phyloP scores from a whole-genome alignment of 2,329 filamentous ascomycete genomes.

The Lasiodiplodia gonubiensis region DNA sequence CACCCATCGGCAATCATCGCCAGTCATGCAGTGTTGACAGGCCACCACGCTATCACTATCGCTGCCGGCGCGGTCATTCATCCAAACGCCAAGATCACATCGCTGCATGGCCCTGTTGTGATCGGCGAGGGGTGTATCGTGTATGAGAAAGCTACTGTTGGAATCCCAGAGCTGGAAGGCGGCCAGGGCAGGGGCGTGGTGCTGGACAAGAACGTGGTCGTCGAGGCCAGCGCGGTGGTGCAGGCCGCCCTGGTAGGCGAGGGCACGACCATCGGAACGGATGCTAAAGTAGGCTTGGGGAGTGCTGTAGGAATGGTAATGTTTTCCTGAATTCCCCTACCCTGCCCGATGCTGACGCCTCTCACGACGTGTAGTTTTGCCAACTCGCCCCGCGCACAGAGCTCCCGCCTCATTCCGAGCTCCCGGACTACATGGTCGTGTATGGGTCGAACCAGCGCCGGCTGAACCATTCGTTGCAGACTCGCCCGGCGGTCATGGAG shows the following conservation, averaged over 20 bases:
- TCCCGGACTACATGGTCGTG: slow-evolving; percentile 55
- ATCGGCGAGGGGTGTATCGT: slow-evolving; percentile 69
- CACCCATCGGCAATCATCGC: slow-evolving; percentile 56
- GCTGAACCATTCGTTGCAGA: slow-evolving; percentile 47
- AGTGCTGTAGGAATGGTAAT: slow-evolving; percentile 50
- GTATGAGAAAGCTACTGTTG: slow-evolving; percentile 65
- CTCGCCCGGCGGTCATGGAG: slow-evolving; percentile 39
- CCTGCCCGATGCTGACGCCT: not conserved
- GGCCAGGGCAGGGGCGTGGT: slow-evolving; percentile 38
- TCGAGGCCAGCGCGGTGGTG: slow-evolving; percentile 52
- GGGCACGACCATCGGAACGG: slow-evolving; percentile 42
- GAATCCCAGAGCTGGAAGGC: slow-evolving; percentile 35
- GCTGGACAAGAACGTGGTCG: slow-evolving; percentile 50
- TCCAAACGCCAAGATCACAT: slow-evolving; percentile 68
- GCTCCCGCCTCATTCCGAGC: slow-evolving; percentile 43
- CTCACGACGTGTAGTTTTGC: slow-evolving; percentile 45
- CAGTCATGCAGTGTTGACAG: slow-evolving; percentile 60
- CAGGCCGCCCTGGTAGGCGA: slow-evolving; percentile 47
- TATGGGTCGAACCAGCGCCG: slow-evolving; percentile 47
- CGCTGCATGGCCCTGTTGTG: slow-evolving; percentile 49
- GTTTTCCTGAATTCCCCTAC: not conserved
- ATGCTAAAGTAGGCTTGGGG: slow-evolving; percentile 41
- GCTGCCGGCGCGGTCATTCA: slow-evolving; percentile 82
- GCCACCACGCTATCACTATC: slow-evolving; percentile 78
- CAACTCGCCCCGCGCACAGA: slow-evolving; percentile 48